A percentile compares a stretch with the other conserved stretches of the same genome.
Evolutionary conservation across 768 basidiomycete species (phyloP).

Genomic region (Tephrocybe sp.): DNA sequence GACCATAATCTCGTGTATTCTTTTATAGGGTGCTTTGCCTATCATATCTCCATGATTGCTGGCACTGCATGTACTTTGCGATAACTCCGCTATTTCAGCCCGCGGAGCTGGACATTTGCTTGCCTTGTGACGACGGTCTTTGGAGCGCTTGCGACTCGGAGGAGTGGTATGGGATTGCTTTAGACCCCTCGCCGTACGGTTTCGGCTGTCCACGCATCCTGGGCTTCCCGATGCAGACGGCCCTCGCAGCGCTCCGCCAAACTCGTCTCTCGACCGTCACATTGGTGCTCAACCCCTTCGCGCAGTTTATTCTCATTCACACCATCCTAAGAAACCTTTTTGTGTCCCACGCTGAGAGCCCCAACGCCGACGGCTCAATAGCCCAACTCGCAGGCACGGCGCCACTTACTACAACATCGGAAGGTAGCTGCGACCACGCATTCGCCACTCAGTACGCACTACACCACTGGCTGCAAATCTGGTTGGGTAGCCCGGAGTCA

Average conservation of each 20-base stretch:
- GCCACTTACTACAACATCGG: slow-evolving; percentile 1
- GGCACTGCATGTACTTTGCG: slow-evolving; percentile 54
- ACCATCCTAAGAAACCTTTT: slow-evolving; percentile 44
- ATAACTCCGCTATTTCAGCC: slow-evolving; percentile 45
- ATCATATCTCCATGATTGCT: slow-evolving; percentile 59
- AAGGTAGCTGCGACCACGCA: slow-evolving; percentile 8
- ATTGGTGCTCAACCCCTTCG: slow-evolving; percentile 38
- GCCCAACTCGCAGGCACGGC: too few species aligned
- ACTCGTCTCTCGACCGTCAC: slow-evolving; percentile 26
- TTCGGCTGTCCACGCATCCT: slow-evolving; percentile 31
- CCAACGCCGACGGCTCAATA: slow-evolving; percentile 8
- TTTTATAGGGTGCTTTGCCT: slow-evolving; percentile 47
- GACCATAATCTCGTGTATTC: slow-evolving; percentile 11
- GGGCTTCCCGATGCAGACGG: slow-evolving; percentile 39
- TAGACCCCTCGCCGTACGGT: slow-evolving; percentile 41
- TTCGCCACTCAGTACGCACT: slow-evolving; percentile 48
- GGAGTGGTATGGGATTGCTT: slow-evolving; percentile 48
- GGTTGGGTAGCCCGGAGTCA: slow-evolving; percentile 41
- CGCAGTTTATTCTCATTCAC: slow-evolving; percentile 47
- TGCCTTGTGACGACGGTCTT: slow-evolving; percentile 57
- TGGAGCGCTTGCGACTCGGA: slow-evolving; percentile 48
- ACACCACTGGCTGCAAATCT: slow-evolving; percentile 61
- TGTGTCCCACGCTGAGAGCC: slow-evolving; percentile 17
- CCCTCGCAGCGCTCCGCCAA: slow-evolving; percentile 34
- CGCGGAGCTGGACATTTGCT: slow-evolving; percentile 47